Evolutionary conservation across 140 eudicot species (phyloP), one percentile per base, ranked within the genome.

Genomic region (Anethum foeniculum): DNA sequence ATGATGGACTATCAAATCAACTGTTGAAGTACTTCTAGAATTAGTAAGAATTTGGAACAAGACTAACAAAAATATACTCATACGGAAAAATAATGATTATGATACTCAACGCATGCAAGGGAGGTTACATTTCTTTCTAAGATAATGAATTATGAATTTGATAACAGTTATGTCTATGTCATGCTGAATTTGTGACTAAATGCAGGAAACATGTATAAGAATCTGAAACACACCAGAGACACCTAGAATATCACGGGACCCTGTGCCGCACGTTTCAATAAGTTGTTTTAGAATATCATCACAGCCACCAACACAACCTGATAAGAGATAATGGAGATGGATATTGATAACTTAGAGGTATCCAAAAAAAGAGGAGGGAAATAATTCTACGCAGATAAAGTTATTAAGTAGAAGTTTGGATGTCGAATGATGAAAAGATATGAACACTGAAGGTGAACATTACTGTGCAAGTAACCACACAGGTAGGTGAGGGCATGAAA

Each of bases 231-330:
- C 87, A 92, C 97, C 97, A 83, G 99, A 84, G 46, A 80, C 79
- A 71, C 81, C 88, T 41, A 96, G 79, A 85, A 28, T 23, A 83
- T 52, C 89, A 71, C 94, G 97, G 56, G 89, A 73, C 72, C 97
- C 98, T 77, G 94, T 85, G 84, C 94, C 97, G 83, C 96, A 91
- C 34, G 86, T 82, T 82, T 94, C 99, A 4, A 88, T 81, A 48
- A 96, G 93, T 87, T 96, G 88, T 84, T 75, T 93, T 80, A 96
- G 80, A 79, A 77, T 85, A 82, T 87, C 87, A 88, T 96, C 99
- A 89, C 99, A 96, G 75, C 99, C 98, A 75, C 99, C 99, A 82
- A 96, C 81, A 84, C 99, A 96, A 71, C 98, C 99, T 95, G 78
- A 80, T 77, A 75, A 15, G 81, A 32, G 28, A 60, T 47, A 16